Percentiles rank a stretch among this genome's conserved stretches.
These are phyloP conservation scores for Torrubiella hemipterigena DNA, from an alignment of 2,329 filamentous ascomycete species.

Conservation along the genomic window DNA sequence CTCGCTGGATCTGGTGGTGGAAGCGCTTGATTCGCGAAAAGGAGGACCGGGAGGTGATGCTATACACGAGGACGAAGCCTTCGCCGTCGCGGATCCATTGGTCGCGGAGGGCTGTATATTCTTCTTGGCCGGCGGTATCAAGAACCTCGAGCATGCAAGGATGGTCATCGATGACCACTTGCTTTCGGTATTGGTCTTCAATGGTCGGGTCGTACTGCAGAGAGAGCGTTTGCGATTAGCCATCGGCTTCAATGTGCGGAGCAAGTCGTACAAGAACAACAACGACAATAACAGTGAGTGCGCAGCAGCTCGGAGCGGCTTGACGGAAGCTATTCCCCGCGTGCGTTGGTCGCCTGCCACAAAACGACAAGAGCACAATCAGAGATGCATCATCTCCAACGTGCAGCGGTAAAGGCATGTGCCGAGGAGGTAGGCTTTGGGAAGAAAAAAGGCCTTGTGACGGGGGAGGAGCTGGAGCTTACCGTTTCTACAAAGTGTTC, in stretches of 20 bases:
- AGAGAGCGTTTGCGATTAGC: constrained; percentile 1
- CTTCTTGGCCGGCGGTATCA: constrained; percentile 95
- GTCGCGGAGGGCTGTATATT: constrained; percentile 91
- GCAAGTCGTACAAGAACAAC: no score
- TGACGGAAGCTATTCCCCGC: no score
- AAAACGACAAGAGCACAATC: no score
- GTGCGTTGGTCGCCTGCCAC: no score
- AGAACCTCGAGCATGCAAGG: constrained; percentile 96
- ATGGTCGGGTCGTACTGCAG: constrained; percentile 73
- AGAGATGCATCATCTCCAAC: no score
- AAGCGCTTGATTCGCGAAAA: constrained; percentile 93
- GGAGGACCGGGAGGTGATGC: constrained; percentile 91
- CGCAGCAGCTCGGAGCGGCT: no score
- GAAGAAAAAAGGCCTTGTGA: constrained; percentile 1
- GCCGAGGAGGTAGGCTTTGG: no score
- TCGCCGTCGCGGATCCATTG: constrained; percentile 98
- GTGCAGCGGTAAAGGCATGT: no score
- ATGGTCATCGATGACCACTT: constrained; percentile 85
- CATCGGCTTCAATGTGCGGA: neutral
- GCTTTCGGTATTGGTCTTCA: constrained; percentile 79
- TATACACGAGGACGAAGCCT: constrained; percentile 95
- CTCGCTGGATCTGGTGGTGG: constrained; percentile 91
- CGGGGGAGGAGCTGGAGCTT: constrained; percentile 22
- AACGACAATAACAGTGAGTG: no score
- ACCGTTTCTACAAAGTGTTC: constrained; percentile 97